Evolutionary conservation across 768 basidiomycete species (phyloP).

Genomic region (Leccinum boreale): DNA sequence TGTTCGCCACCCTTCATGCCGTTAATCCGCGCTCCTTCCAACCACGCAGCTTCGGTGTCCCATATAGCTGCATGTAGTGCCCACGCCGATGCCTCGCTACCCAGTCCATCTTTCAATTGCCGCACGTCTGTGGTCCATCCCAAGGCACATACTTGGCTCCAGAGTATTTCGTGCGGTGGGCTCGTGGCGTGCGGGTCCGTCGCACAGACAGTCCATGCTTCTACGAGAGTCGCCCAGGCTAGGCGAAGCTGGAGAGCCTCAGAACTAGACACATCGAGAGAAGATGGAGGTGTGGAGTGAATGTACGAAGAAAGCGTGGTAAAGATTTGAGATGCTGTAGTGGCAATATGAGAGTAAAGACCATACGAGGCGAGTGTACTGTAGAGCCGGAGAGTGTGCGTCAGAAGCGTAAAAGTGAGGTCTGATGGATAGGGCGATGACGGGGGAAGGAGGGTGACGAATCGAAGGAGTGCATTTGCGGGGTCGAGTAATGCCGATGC

Average conservation of each 20-base stretch:
- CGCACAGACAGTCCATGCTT: conserved; percentile 78
- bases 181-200: conserved; percentile 88
- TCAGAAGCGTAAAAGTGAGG: conserved; percentile 46
- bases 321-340: conserved; percentile 58
- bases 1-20: conserved; percentile 59
- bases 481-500: conserved; percentile 55
- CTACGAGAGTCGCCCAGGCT: conserved; percentile 59
- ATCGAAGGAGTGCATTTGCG: conserved; percentile 69
- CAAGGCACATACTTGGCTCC: conserved; percentile 84
- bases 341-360: conserved; percentile 63
- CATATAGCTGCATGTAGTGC: conserved; percentile 36
- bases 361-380: conserved; percentile 72
- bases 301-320: conserved; percentile 47
- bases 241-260: conserved; percentile 30
- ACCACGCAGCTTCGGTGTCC: conserved; percentile 54
- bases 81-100: conserved; percentile 23
- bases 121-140: conserved; percentile 64
- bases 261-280: conserved; percentile 5
- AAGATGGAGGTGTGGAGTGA: conserved; percentile 30
- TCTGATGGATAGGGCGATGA: conserved; percentile 35
- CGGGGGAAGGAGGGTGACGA: conserved; percentile 56
- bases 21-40: conserved; percentile 77
- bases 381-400: conserved; percentile 62
- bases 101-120: conserved; percentile 36
- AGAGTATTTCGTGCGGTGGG: conserved; percentile 82